Conservation (phyloP, 305 asterid species). For the Fraxinus floribunda region DNA sequence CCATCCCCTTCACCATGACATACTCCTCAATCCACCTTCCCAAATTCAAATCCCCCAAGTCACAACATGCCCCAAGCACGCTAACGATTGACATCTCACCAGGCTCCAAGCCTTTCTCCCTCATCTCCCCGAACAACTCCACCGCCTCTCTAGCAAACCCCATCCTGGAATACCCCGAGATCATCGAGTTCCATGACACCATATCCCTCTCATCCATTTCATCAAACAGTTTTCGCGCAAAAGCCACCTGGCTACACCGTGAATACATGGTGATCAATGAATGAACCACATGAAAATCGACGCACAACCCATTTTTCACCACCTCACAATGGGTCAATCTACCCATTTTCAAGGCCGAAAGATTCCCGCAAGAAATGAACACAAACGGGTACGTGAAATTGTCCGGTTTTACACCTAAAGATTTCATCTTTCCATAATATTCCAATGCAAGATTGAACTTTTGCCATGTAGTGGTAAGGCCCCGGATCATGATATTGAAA, state of each 20-base stretch:
- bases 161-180: slow-evolving; percentile 64
- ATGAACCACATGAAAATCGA: slow-evolving; percentile 66
- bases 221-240: slow-evolving; percentile 60
- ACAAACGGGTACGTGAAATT: slow-evolving; percentile 79
- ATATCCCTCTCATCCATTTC: slow-evolving; percentile 67
- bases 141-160: slow-evolving; percentile 62
- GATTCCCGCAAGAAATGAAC: slow-evolving; percentile 60
- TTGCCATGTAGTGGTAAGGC: slow-evolving; percentile 66
- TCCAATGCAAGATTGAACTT: slow-evolving; percentile 49
- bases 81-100: slow-evolving; percentile 76
- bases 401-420: slow-evolving; percentile 51
- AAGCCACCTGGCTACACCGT: slow-evolving; percentile 44
- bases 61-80: slow-evolving; percentile 75
- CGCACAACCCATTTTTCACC: slow-evolving; percentile 52
- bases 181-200: slow-evolving; percentile 78
- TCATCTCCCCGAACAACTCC: slow-evolving; percentile 58
- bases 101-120: slow-evolving; percentile 53
- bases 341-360: slow-evolving; percentile 41
- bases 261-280: slow-evolving; percentile 77
- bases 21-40: slow-evolving; percentile 56
- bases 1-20: slow-evolving; percentile 42
- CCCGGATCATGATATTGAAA: slow-evolving; percentile 74
- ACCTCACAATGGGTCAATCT: slow-evolving; percentile 54
- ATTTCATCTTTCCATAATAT: slow-evolving; percentile 52
- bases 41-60: slow-evolving; percentile 57